Conservation (phyloP, 768 basidiomycete species). For the Boletus rex-veris region DNA sequence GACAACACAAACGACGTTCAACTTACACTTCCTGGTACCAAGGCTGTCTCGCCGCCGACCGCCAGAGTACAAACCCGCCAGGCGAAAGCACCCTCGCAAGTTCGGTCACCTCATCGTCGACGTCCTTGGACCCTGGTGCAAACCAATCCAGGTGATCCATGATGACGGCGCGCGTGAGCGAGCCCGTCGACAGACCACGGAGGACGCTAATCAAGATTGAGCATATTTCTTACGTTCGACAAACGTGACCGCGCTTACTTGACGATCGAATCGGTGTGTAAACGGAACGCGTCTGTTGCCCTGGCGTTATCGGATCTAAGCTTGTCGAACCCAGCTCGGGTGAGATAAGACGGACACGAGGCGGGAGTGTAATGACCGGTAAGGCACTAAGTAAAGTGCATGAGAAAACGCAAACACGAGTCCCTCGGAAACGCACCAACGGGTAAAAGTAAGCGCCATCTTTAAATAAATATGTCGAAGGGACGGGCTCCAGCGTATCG, state of each 20-base stretch:
- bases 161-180: slow-evolving; percentile 59
- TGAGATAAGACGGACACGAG: slow-evolving; percentile 65
- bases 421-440: slow-evolving; percentile 33
- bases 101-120: slow-evolving; percentile 51
- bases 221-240: neutral
- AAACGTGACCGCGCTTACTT: slow-evolving; percentile 41
- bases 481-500: slow-evolving; percentile 50
- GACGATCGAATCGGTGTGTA: slow-evolving; percentile 70
- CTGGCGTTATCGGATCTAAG: slow-evolving; percentile 47
- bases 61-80: slow-evolving; percentile 64
- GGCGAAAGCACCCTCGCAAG: slow-evolving; percentile 53
- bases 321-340: slow-evolving; percentile 53
- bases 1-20: too few species aligned
- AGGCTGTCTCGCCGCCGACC: slow-evolving; percentile 58
- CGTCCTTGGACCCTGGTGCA: slow-evolving; percentile 43
- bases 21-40: slow-evolving; percentile 58
- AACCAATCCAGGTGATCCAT: slow-evolving; percentile 74
- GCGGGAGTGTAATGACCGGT: slow-evolving; percentile 54
- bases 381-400: slow-evolving; percentile 29
- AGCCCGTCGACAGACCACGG: slow-evolving; percentile 40
- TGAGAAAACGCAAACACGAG: neutral
- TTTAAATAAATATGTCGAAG: slow-evolving; percentile 48
- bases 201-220: slow-evolving; percentile 36
- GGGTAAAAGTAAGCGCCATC: slow-evolving; percentile 68
- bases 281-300: slow-evolving; percentile 52